phyloP scores from a whole-genome alignment of 1,284 basidiomycete species.

The Amylostereum areolatum region DNA sequence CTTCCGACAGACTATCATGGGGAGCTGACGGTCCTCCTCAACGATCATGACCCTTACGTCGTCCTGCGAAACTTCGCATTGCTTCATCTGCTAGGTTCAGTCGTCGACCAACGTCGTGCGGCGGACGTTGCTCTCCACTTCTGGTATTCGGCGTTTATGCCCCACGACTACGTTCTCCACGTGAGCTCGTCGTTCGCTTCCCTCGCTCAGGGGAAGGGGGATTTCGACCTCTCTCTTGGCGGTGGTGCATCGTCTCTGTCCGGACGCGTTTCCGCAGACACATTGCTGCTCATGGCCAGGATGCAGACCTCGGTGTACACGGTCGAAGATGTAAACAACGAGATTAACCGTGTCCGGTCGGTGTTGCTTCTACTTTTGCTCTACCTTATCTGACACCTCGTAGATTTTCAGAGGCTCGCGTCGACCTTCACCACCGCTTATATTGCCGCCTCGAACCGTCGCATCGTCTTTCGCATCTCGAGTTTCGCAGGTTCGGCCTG shows the following conservation, averaged over 20 bases:
- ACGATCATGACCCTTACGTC: conserved; percentile 24
- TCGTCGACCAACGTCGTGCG: conserved; percentile 20
- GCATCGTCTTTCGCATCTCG: conserved; percentile 32
- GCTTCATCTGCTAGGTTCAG: conserved; percentile 29
- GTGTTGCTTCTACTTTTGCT: background rate
- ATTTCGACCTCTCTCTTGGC: no score
- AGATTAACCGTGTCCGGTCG: conserved; percentile 4
- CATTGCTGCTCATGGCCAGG: no score
- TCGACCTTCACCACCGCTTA: conserved; percentile 27
- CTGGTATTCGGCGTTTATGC: conserved; percentile 36
- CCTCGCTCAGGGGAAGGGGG: no score
- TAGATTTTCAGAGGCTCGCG: conserved; percentile 20
- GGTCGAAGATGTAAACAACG: background rate
- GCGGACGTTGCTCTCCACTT: conserved; percentile 37
- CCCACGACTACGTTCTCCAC: conserved; percentile 21
- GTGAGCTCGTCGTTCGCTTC: no score
- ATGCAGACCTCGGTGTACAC: no score
- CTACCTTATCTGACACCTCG: background rate
- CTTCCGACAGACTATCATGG: conserved; percentile 31
- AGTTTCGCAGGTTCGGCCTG: conserved; percentile 33
- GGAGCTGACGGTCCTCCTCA: conserved; percentile 26
- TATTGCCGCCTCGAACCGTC: conserved; percentile 26
- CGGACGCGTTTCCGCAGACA: no score
- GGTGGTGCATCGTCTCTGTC: no score
- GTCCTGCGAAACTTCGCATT: conserved; percentile 30